Conservation (phyloP, 163 green algal genomes). For the Volvox carteri region DNA sequence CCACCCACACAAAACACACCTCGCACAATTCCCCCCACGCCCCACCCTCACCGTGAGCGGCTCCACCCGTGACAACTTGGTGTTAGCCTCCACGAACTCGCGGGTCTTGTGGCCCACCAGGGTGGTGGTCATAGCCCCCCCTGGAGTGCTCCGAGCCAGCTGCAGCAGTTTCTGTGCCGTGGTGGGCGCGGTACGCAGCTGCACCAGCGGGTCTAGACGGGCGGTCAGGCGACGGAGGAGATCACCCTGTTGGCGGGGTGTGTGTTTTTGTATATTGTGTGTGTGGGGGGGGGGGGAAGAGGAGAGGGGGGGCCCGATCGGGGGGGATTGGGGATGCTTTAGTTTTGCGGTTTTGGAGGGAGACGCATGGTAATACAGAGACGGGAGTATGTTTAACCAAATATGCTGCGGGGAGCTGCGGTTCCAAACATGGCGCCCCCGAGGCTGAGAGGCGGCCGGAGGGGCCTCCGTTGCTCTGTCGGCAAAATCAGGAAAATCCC, state of each 20-base stretch:
- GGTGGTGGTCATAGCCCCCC: conserved; percentile 42
- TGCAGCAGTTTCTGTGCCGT: conserved; percentile 69
- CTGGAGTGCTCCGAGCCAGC: conserved; percentile 70
- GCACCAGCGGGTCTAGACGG: conserved; percentile 40
- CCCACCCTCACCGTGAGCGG: conserved; percentile 25
- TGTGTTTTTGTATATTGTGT: too few relatives aligned
- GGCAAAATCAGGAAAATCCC: too few relatives aligned
- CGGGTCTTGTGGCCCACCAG: conserved; percentile 66
- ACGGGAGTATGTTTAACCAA: too few relatives aligned
- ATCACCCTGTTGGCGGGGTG: conserved; percentile 42
- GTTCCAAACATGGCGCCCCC: too few relatives aligned
- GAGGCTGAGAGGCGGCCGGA: too few relatives aligned
- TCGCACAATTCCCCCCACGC: background rate
- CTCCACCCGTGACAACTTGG: background rate
- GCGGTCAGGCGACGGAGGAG: conserved; percentile 55
- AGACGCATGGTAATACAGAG: too few relatives aligned
- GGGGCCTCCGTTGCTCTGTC: too few relatives aligned
- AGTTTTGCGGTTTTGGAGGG: too few relatives aligned
- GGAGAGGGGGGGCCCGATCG: background rate
- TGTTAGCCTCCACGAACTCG: conserved; percentile 27
- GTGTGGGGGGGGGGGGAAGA: background rate
- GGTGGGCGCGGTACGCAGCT: conserved; percentile 5
- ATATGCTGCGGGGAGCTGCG: too few relatives aligned
- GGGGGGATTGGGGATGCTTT: background rate
- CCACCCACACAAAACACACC: background rate